These are phyloP conservation scores for Thermochaetoides dissita DNA, from an alignment of 2,329 filamentous ascomycete genomes.

Conservation along the genomic window DNA sequence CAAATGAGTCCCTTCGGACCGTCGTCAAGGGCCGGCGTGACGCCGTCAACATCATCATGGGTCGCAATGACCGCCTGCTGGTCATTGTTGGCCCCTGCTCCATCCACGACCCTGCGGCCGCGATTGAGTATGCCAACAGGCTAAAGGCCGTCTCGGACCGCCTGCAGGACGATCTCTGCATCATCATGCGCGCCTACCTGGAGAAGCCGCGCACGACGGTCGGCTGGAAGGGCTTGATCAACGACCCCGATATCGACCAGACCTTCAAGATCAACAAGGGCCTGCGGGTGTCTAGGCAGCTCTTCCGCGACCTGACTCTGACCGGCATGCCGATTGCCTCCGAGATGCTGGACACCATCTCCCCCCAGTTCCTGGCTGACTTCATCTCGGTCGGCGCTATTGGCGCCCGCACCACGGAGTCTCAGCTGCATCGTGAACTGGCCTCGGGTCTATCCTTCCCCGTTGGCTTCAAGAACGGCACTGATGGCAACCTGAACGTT, in stretches of 20 bases:
- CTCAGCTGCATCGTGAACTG: conserved; percentile 88
- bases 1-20: conserved; percentile 47
- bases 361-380: conserved; percentile 92
- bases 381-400: conserved; percentile 92
- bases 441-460: conserved; percentile 93
- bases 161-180: conserved; percentile 69
- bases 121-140: conserved; percentile 73
- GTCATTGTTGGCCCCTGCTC: conserved; percentile 94
- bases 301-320: conserved; percentile 81
- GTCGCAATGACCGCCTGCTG: conserved; percentile 71
- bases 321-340: conserved; percentile 87
- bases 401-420: conserved; percentile 90
- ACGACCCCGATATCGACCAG: conserved; percentile 94
- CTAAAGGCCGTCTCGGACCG: conserved; percentile 66
- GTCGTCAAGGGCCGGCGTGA: conserved; percentile 58
- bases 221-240: conserved; percentile 98
- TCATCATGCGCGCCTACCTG: conserved; percentile 97
- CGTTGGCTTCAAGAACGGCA: conserved; percentile 99
- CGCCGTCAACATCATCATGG: conserved; percentile 61
- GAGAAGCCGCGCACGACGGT: conserved; percentile 98
- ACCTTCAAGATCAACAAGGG: conserved; percentile 99
- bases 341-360: conserved; percentile 98
- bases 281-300: conserved; percentile 74
- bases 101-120: conserved; percentile 81
- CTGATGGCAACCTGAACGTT: conserved; percentile 78